Base-by-base conservation (phyloP, 2,329 filamentous ascomycete species). In the Lasiodiplodia sp. region DNA sequence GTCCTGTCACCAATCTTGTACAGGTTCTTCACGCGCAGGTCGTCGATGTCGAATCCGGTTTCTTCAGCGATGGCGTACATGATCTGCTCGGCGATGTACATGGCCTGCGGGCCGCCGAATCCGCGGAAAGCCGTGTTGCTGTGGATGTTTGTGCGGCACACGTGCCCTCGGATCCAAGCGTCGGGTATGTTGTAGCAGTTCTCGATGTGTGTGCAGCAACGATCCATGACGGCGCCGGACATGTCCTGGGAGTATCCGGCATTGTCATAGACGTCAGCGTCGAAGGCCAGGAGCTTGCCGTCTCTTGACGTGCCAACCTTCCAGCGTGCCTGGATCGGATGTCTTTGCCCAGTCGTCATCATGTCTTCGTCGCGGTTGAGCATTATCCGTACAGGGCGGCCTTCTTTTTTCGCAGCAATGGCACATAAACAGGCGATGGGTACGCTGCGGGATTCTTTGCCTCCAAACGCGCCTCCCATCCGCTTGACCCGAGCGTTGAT, bases 71-170 rank as follows among this genome's bases (percentile, higher is more conserved):
- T 87, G 77, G 97, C 94, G 66, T 91, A 90, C 87, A 98, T 94
- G 79, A 91, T 94, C 4, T 87, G 90, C 80, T 98, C 95, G 5
- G 91, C 89, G 71, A 98, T 92, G 80, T 97, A 98, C 85, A 97
- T 91, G 69, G 95, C 96, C 78, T 98, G 95, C 0, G 95, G 95
- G 0, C 95, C 95, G 69, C 95, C 95, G 73, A 98, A 98, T 0
- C 95, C 95, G 74, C 95, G 90, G 85, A 97, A 98, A 0, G 95
- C 95, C 4, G 94, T 97, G 80, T 98, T 98, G 4, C 93, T 97
- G 81, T 98, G 93, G 0, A 93, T 98, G 77, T 98, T 98, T 0
- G 95, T 98, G 81, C 91, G 94, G 84, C 93, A 97, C 38, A 96
- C 82, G 56, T 92, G 88, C 4, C 95, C 95, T 12, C 93, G 90